Evolutionary conservation across 495 filamentous ascomycete species (phyloP).

Genomic region (Penicillium ochrochloron): DNA sequence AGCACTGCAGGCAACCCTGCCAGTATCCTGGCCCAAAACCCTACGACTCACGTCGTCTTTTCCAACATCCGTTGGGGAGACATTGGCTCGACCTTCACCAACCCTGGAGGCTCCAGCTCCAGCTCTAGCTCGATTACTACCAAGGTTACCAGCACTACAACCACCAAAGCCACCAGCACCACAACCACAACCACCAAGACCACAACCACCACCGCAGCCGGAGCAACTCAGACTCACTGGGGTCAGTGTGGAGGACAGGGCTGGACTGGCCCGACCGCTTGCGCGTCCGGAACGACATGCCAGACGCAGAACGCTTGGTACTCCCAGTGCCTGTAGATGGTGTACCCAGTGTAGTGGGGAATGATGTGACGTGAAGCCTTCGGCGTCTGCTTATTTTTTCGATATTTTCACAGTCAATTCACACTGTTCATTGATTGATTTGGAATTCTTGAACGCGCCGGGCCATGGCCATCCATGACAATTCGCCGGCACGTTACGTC

Average conservation of each 20-base stretch:
- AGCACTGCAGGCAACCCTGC: constrained; percentile 2
- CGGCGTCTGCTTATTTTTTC: too few relatives aligned
- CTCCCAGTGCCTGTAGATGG: constrained; percentile 5
- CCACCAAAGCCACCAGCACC: neutral
- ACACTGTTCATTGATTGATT: too few relatives aligned
- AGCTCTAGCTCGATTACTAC: neutral
- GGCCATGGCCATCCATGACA: too few relatives aligned
- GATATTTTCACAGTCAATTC: too few relatives aligned
- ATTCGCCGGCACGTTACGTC: too few relatives aligned
- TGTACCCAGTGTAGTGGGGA: neutral
- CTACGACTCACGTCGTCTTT: neutral
- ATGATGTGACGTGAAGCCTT: neutral
- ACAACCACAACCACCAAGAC: neutral
- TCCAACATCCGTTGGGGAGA: constrained; percentile 10
- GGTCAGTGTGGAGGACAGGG: constrained; percentile 5
- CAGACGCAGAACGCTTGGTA: constrained; percentile 1
- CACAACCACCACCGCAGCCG: neutral
- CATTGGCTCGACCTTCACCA: constrained; percentile 3
- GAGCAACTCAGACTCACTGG: constrained; percentile 8
- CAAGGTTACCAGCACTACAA: neutral
- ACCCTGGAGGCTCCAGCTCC: neutral
- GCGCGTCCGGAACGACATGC: neutral
- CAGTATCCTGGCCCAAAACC: neutral
- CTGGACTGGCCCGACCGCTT: constrained; percentile 6
- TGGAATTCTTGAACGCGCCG: too few relatives aligned